Evolutionary conservation across 2,329 filamentous ascomycete genomes (phyloP).

Genomic region (Trichoderma hamatum): DNA sequence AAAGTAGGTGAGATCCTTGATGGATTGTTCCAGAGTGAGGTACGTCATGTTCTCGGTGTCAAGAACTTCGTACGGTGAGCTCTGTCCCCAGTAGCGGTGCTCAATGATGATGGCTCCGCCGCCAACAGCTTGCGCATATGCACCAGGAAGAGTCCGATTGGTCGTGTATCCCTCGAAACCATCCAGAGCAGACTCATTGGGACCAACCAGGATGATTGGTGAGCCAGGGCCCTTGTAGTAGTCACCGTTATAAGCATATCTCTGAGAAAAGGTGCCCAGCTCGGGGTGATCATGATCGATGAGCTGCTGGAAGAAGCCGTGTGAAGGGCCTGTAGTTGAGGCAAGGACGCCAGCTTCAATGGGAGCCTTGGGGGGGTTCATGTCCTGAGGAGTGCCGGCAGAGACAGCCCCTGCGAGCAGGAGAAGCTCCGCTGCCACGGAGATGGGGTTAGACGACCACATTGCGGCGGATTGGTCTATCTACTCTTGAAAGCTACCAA

Average conservation of each 20-base stretch:
- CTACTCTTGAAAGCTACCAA: neutral
- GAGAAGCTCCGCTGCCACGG: constrained; percentile 24
- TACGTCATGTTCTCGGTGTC: constrained; percentile 70
- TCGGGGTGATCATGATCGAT: constrained; percentile 61
- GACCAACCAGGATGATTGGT: constrained; percentile 69
- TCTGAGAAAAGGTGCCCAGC: constrained; percentile 65
- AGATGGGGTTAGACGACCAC: constrained; percentile 5
- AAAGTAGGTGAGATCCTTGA: constrained; percentile 78
- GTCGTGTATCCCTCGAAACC: constrained; percentile 66
- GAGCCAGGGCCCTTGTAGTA: constrained; percentile 76
- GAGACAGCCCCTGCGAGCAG: constrained; percentile 7
- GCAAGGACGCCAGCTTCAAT: neutral
- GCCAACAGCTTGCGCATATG: constrained; percentile 66
- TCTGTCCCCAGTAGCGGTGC: constrained; percentile 80
- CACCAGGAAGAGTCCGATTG: constrained; percentile 69
- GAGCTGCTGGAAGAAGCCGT: constrained; percentile 53
- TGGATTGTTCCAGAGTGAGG: constrained; percentile 74
- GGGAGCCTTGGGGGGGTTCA: constrained; percentile 4
- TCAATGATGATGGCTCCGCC: constrained; percentile 78
- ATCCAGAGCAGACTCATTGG: constrained; percentile 65
- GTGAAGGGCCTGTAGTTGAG: neutral
- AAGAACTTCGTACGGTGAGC: constrained; percentile 66
- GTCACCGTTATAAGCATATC: constrained; percentile 79
- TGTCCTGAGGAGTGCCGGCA: neutral
- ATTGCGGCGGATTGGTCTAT: constrained; percentile 5